phyloP scores from a whole-genome alignment of 805 yeast genomes.

The Kurtzmaniella cleridarum region DNA sequence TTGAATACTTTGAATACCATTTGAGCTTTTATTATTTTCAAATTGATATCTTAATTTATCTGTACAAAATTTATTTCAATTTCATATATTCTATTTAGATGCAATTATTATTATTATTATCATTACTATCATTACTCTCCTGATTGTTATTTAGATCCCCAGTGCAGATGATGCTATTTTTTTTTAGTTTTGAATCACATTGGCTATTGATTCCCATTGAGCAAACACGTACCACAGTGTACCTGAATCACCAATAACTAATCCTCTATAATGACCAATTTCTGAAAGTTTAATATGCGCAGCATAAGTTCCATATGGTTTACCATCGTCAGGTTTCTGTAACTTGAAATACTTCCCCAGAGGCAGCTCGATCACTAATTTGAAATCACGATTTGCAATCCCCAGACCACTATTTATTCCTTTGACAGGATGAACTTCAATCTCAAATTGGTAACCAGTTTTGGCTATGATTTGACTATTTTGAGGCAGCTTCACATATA shows the following conservation, averaged over 20 bases:
- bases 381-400: constrained; percentile 38
- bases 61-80: no score
- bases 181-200: constrained; percentile 4
- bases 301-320: constrained; percentile 54
- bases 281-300: constrained; percentile 60
- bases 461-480: constrained; percentile 51
- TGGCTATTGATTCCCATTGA: constrained; percentile 69
- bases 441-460: constrained; percentile 58
- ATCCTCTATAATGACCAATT: constrained; percentile 76
- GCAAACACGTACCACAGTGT: constrained; percentile 84
- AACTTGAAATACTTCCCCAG: constrained; percentile 70
- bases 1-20: no score
- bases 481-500: constrained; percentile 85
- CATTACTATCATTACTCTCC: no score
- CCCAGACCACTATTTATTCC: constrained; percentile 37
- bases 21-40: no score
- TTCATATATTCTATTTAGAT: no score
- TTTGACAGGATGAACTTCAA: constrained; percentile 57
- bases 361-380: constrained; percentile 76
- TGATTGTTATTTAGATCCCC: no score
- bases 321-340: constrained; percentile 40
- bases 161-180: no score
- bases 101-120: no score
- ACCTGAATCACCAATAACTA: constrained; percentile 73
- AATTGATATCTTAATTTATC: no score